Conservation (phyloP, 1,139 yeast genomes). For the Scheffersomyces titani region DNA sequence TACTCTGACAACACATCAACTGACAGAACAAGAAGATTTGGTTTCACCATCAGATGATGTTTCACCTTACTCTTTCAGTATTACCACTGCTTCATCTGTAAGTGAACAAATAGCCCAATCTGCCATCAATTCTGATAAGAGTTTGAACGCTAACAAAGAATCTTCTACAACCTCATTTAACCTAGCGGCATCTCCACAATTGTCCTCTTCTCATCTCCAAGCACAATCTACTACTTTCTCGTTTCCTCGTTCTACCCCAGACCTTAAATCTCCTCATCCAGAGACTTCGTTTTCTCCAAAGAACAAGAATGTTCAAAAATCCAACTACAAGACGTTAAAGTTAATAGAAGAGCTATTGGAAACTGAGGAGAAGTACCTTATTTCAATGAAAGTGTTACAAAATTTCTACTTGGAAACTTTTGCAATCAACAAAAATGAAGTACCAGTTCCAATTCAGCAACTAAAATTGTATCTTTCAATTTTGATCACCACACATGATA, state of each 20-base stretch:
- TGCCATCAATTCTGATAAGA: background rate
- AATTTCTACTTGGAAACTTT: conserved; percentile 39
- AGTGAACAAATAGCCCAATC: background rate
- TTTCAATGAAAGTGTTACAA: conserved; percentile 40
- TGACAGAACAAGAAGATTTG: background rate
- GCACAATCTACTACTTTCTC: conserved; percentile 1
- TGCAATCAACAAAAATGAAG: conserved; percentile 19
- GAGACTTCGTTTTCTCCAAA: conserved; percentile 13
- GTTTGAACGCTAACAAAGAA: background rate
- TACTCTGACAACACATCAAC: background rate
- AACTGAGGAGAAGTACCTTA: conserved; percentile 49
- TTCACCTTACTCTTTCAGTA: background rate
- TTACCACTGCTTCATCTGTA: background rate
- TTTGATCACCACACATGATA: conserved; percentile 26
- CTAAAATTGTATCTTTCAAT: conserved; percentile 20
- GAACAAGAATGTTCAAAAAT: background rate
- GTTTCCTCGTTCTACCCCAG: conserved; percentile 5
- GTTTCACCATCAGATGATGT: background rate
- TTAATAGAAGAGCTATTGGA: conserved; percentile 48
- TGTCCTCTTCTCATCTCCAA: background rate
- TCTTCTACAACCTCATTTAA: background rate
- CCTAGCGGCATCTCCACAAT: background rate
- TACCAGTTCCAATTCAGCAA: conserved; percentile 25
- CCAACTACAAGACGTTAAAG: conserved; percentile 28
- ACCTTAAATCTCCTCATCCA: conserved; percentile 12